These are phyloP conservation scores for Aureobasidium pullulans DNA, from an alignment of 2,329 filamentous ascomycete species.

Conservation along the genomic window DNA sequence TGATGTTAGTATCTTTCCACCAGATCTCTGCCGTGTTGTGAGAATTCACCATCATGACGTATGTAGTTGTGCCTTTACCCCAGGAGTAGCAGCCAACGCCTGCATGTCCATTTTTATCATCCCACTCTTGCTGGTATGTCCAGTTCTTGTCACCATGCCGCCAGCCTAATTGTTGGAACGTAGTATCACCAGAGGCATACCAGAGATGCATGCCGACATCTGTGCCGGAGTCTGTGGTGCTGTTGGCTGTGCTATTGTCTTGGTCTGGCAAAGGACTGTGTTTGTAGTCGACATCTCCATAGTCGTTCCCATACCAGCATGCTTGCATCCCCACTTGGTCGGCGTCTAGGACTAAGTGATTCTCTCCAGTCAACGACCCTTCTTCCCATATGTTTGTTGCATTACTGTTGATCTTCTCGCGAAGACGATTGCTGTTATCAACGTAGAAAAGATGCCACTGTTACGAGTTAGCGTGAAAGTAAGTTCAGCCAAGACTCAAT, in stretches of 20 bases:
- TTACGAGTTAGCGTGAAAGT: neutral
- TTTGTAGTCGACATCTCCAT: conserved; percentile 31
- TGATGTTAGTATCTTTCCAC: conserved; percentile 39
- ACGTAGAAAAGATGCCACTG: conserved; percentile 38
- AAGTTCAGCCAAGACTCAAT: neutral
- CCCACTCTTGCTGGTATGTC: conserved; percentile 31
- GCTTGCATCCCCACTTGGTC: conserved; percentile 31
- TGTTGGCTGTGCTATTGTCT: conserved; percentile 16
- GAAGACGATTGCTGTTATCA: conserved; percentile 31
- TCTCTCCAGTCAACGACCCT: conserved; percentile 28
- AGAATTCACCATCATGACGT: conserved; percentile 37
- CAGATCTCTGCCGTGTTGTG: conserved; percentile 34
- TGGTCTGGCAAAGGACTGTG: conserved; percentile 28
- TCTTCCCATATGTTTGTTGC: conserved; percentile 32
- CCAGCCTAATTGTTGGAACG: conserved; percentile 37
- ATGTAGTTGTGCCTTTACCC: conserved; percentile 32
- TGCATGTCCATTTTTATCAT: conserved; percentile 35
- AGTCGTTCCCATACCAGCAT: conserved; percentile 32
- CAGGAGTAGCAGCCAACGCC: conserved; percentile 39
- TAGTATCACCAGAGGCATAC: conserved; percentile 34
- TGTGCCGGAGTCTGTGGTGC: conserved; percentile 22
- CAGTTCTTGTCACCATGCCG: conserved; percentile 31
- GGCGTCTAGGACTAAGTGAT: conserved; percentile 26
- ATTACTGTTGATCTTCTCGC: conserved; percentile 29
- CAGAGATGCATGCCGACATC: conserved; percentile 38